phyloP scores from a whole-genome alignment of 352 stramenopile genomes.

The Phytophthora lateralis region DNA sequence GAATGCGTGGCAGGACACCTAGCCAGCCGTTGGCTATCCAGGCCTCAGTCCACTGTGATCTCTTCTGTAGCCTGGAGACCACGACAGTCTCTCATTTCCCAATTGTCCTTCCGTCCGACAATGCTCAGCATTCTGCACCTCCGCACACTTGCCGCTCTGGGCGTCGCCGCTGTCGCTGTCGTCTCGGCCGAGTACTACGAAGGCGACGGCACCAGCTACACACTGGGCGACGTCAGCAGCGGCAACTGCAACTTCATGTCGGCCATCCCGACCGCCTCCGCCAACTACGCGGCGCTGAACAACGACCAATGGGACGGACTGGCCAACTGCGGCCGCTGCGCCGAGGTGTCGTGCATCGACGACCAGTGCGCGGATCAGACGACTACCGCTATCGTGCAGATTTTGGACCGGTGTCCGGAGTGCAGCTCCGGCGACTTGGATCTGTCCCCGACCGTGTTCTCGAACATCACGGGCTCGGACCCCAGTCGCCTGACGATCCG shows the following conservation, averaged over 20 bases:
- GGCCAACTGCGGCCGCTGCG: constrained; percentile 61
- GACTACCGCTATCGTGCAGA: constrained; percentile 60
- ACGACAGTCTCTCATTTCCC: constrained; percentile 13
- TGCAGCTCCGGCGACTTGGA: constrained; percentile 74
- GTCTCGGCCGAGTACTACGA: constrained; percentile 38
- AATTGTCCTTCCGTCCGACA: constrained; percentile 13
- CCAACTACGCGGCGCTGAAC: constrained; percentile 79
- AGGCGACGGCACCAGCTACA: constrained; percentile 55
- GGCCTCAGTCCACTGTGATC: not conserved
- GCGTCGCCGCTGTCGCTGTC: constrained; percentile 5
- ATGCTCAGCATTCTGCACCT: constrained; percentile 16
- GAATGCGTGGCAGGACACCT: constrained; percentile 15
- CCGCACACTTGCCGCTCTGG: constrained; percentile 11
- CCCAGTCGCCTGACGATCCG: constrained; percentile 58
- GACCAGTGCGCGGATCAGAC: constrained; percentile 43
- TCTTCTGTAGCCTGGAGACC: not conserved
- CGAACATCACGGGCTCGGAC: constrained; percentile 61
- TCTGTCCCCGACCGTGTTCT: constrained; percentile 72
- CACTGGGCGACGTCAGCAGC: constrained; percentile 32
- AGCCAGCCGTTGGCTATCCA: constrained; percentile 9
- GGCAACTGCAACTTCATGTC: constrained; percentile 70
- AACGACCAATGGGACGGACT: constrained; percentile 60
- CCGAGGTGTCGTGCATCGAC: constrained; percentile 68
- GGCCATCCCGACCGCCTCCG: constrained; percentile 43
- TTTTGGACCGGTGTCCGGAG: constrained; percentile 77